These are phyloP conservation scores for Aspergillus vadensis DNA, from an alignment of 2,329 filamentous ascomycete genomes.

Conservation along the genomic window DNA sequence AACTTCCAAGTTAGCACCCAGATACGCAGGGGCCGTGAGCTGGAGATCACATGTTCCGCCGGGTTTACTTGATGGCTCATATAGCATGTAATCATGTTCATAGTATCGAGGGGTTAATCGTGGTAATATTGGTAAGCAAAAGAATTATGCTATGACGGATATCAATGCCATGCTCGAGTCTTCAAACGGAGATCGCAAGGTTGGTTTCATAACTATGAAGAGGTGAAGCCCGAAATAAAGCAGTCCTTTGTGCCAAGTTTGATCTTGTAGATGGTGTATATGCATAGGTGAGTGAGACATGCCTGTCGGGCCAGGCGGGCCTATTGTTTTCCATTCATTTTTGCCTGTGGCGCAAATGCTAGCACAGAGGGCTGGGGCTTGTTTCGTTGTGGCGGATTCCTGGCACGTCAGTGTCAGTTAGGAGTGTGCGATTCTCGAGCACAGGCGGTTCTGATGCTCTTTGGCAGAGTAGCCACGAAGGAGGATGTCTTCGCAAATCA, in stretches of 20 bases:
- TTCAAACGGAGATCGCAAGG: conserved; percentile 28
- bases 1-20: too few species aligned
- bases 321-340: too few species aligned
- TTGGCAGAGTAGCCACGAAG: background rate
- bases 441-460: background rate
- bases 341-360: too few species aligned
- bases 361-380: too few species aligned
- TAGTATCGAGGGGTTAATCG: too few species aligned
- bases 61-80: too few species aligned
- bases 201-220: conserved; percentile 44
- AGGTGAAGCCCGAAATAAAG: conserved; percentile 41
- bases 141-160: background rate
- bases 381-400: too few species aligned
- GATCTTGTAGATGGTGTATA: conserved; percentile 7
- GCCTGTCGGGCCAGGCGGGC: conserved; percentile 30
- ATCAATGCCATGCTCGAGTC: background rate
- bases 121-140: too few species aligned
- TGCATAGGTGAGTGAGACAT: conserved; percentile 39
- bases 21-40: too few species aligned
- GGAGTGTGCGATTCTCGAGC: background rate
- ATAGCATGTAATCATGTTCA: too few species aligned
- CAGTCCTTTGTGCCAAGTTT: conserved; percentile 35
- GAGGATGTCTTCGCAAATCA: background rate
- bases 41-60: too few species aligned
- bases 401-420: too few species aligned